phyloP scores from a whole-genome alignment of 2,329 filamentous ascomycete species.

The Diplodia mutila region DNA sequence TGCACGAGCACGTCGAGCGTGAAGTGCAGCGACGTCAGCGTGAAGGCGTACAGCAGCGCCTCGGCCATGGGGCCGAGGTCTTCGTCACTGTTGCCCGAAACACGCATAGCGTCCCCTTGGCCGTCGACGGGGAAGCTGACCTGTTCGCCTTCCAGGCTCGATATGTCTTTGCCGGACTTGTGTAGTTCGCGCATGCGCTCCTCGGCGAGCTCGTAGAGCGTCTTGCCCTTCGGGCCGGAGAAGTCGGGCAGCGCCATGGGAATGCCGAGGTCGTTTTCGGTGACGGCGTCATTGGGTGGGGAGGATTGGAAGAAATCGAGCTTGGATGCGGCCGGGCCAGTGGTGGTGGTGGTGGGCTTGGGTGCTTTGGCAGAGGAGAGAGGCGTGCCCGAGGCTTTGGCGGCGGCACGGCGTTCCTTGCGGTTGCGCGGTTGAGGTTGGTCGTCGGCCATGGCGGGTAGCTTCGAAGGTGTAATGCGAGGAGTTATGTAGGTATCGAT shows the following conservation, averaged over 20 bases:
- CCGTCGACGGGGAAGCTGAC: conserved; percentile 26
- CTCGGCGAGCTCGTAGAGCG: conserved; percentile 73
- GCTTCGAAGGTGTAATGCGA: background rate
- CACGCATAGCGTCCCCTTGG: background rate
- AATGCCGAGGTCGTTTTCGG: conserved; percentile 42
- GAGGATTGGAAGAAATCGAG: conserved; percentile 47
- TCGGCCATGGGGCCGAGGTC: conserved; percentile 53
- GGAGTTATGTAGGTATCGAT: background rate
- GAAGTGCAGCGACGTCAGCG: conserved; percentile 73
- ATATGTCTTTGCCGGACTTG: conserved; percentile 52
- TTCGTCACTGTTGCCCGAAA: conserved; percentile 41
- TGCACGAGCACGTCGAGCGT: conserved; percentile 80
- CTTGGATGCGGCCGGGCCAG: conserved; percentile 31
- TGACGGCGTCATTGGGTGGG: background rate
- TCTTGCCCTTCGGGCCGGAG: conserved; percentile 60
- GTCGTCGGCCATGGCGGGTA: conserved; percentile 9
- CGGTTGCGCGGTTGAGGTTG: conserved; percentile 43
- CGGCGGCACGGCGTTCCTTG: conserved; percentile 49
- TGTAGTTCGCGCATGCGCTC: conserved; percentile 56
- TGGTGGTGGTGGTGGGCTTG: conserved; percentile 32
- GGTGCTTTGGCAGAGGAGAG: conserved; percentile 18
- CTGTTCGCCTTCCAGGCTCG: conserved; percentile 18
- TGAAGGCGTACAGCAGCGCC: conserved; percentile 56
- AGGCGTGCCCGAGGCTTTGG: conserved; percentile 38
- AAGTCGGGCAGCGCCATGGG: conserved; percentile 67